phyloP scores from a whole-genome alignment of 768 basidiomycete species.

The Pleurotus tuber-regium region DNA sequence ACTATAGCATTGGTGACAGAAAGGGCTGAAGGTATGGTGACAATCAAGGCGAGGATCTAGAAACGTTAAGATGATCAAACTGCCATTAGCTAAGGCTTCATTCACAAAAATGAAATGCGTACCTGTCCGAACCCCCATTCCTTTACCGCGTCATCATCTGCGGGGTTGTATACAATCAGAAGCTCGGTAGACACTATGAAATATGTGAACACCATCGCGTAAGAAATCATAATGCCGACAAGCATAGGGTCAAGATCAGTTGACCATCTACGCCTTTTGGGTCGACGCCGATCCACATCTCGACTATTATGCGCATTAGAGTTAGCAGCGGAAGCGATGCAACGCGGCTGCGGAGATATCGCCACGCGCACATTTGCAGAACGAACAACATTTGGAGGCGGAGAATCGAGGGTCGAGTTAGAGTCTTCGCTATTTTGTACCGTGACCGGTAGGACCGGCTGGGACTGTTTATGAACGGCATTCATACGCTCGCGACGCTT shows the following conservation, averaged over 20 bases:
- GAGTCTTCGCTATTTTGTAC: too few species aligned
- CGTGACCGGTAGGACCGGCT: too few species aligned
- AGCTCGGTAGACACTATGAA: conserved; percentile 39
- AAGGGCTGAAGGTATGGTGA: conserved; percentile 36
- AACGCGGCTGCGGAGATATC: background rate
- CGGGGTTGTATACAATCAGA: conserved; percentile 28
- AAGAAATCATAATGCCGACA: conserved; percentile 35
- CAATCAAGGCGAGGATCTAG: conserved; percentile 38
- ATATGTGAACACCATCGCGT: conserved; percentile 35
- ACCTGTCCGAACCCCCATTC: conserved; percentile 41
- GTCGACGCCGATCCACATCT: conserved; percentile 17
- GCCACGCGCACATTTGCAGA: background rate
- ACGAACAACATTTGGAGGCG: background rate
- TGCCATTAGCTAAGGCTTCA: background rate
- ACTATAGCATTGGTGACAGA: conserved; percentile 29
- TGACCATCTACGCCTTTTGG: conserved; percentile 31
- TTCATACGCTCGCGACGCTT: conserved; percentile 12
- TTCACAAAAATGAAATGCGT: background rate
- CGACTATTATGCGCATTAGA: too few species aligned
- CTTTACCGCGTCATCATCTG: conserved; percentile 16
- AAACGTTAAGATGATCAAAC: background rate
- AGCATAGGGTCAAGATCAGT: conserved; percentile 37
- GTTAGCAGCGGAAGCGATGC: too few species aligned
- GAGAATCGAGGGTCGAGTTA: background rate
- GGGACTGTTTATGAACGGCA: background rate